Base-by-base conservation (phyloP, 352 stramenopile species). In the Phytophthora cryptogea region DNA sequence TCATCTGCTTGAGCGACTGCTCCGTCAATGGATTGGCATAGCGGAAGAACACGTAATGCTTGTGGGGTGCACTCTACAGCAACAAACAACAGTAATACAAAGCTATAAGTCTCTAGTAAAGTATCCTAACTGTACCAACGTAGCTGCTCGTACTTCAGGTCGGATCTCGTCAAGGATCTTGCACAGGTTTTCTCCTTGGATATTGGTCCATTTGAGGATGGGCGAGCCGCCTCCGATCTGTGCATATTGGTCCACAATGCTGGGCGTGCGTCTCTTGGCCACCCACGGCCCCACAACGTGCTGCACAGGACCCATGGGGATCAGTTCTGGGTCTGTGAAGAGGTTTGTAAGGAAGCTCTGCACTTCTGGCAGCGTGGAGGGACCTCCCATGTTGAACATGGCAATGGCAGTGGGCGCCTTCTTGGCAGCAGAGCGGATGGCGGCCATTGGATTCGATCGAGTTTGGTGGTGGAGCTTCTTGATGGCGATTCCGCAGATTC, bases 291-390 rank as follows among this genome's bases (percentile, higher is more conserved):
- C 83, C 7, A 99, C 79, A 9, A 88, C 74, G 30, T 88, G 61
- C 59, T 99, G 86, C 43, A 96, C 61, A 7, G 68, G 68, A 11
- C 97, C 97, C 54, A 99, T 95, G 14, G 95, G 95, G 72, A 99
- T 99, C 68, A 99, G 99, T 70, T 99, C 97, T 5, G 94, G 92
- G 79, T 99, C 97, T 35, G 88, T 92, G 81, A 99, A 99, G 35
- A 99, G 85, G 76, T 99, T 99, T 58, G 97, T 99, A 41, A 99
- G 83, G 76, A 99, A 99, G 74, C 78, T 80, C 85, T 98, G 89
- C 35, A 99, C 96, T 65, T 99, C 96, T 35, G 94, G 72, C 8
- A 93, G 72, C 13, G 86, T 97, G 56, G 96, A 96, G 8, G 97
- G 97, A 1, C 97, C 97, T 59, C 97, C 97, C 72, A 99, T 96